Conservation (phyloP, 352 stramenopile species). For the Globisporangium abappressorium region DNA sequence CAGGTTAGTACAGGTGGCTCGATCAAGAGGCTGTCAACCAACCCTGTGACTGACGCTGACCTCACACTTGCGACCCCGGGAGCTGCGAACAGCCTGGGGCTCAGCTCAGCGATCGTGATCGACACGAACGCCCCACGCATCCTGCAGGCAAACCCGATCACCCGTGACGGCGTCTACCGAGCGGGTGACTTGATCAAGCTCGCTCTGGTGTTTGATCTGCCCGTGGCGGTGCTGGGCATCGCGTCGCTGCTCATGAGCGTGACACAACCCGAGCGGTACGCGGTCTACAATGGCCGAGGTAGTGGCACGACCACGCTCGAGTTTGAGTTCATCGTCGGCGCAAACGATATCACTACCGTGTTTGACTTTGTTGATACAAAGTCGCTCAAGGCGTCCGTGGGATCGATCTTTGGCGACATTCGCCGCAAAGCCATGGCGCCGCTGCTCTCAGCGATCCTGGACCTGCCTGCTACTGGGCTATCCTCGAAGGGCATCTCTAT, state of each 20-base stretch:
- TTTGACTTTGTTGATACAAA: constrained; percentile 42
- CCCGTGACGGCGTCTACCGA: constrained; percentile 59
- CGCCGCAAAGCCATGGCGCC: constrained; percentile 33
- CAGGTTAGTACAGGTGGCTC: constrained; percentile 21
- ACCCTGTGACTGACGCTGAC: constrained; percentile 45
- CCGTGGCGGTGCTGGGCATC: constrained; percentile 33
- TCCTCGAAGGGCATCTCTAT: constrained; percentile 59
- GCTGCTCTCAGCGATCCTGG: constrained; percentile 37
- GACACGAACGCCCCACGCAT: constrained; percentile 49
- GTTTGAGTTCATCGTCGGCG: constrained; percentile 42
- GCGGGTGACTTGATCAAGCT: constrained; percentile 45
- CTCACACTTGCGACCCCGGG: constrained; percentile 45
- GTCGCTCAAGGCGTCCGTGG: constrained; percentile 40
- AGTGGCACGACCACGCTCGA: constrained; percentile 46
- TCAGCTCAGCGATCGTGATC: constrained; percentile 33
- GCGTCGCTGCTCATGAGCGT: constrained; percentile 39
- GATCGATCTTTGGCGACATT: constrained; percentile 44
- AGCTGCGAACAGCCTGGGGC: constrained; percentile 35
- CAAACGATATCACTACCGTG: constrained; percentile 31
- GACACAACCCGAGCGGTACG: constrained; percentile 27
- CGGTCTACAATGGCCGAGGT: constrained; percentile 38
- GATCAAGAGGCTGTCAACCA: constrained; percentile 54
- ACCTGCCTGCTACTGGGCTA: constrained; percentile 35
- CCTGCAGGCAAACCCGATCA: constrained; percentile 40
- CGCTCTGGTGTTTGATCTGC: constrained; percentile 46